Evolutionary conservation across 257 asterid species (phyloP).

Genomic region (Nicotiana benthamiana): DNA sequence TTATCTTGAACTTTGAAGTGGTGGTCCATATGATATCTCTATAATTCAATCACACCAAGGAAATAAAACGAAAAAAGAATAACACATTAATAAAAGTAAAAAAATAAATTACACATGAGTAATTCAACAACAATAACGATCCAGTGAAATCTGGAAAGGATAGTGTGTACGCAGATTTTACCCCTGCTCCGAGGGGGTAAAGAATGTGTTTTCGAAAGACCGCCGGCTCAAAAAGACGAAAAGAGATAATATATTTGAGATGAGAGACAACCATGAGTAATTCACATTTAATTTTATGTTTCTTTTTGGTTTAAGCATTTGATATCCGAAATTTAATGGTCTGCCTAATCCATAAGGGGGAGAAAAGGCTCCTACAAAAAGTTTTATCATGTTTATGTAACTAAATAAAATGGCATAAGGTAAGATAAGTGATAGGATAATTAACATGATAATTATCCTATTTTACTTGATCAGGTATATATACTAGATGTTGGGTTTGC

Average conservation of each 20-base stretch:
- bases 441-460: not conserved
- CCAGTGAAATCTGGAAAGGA: too few species aligned
- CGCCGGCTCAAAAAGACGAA: too few species aligned
- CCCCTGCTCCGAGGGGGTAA: too few species aligned
- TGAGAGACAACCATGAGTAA: not conserved
- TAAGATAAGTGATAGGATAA: not conserved
- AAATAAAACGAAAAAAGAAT: not conserved
- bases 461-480: not conserved
- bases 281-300: not conserved
- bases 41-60: constrained; percentile 13
- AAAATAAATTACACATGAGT: not conserved
- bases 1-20: constrained; percentile 80
- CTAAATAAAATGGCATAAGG: not conserved
- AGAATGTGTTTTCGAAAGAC: too few species aligned
- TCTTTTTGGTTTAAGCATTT: not conserved
- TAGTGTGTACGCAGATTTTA: too few species aligned
- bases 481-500: not conserved
- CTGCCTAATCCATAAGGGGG: not conserved
- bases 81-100: not conserved
- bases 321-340: not conserved
- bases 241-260: too few species aligned
- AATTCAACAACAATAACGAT: not conserved
- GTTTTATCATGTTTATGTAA: not conserved
- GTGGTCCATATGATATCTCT: constrained; percentile 88
- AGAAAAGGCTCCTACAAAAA: too few species aligned